A percentile compares a stretch with the other conserved stretches of the same genome.
Evolutionary conservation across 108 stramenopile species (phyloP).

Genomic region (Cyclostephanos tholiformis): DNA sequence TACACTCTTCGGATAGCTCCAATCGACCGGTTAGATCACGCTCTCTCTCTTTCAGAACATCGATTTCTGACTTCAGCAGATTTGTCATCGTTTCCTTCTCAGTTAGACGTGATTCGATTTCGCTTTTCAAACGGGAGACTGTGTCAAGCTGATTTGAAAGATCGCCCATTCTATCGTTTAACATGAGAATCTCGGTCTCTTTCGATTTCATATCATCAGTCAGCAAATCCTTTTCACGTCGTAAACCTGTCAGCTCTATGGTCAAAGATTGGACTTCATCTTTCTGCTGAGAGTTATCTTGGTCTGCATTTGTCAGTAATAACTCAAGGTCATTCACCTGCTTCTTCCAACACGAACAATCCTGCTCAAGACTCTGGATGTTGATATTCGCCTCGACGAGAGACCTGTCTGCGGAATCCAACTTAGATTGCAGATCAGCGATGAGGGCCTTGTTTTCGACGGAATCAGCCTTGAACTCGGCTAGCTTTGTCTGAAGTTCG

Average conservation of each 20-base stretch:
- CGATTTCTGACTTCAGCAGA: neutral
- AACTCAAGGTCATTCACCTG: constrained; percentile 2
- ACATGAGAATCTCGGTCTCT: neutral
- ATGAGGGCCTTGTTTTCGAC: constrained; percentile 1
- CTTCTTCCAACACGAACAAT: constrained; percentile 22
- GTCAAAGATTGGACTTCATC: neutral
- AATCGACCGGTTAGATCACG: neutral
- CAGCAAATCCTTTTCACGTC: too few species aligned
- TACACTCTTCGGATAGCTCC: neutral
- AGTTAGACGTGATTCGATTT: neutral
- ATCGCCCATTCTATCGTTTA: neutral
- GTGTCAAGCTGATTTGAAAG: neutral
- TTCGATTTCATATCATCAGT: neutral
- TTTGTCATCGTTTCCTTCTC: neutral
- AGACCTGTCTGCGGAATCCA: constrained; percentile 27
- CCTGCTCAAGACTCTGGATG: constrained; percentile 4
- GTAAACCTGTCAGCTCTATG: too few species aligned
- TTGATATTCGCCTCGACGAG: constrained; percentile 25
- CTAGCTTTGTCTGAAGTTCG: neutral
- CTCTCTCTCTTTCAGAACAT: neutral
- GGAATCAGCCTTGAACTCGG: constrained; percentile 3
- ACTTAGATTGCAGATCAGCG: constrained; percentile 20
- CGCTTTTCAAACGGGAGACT: neutral
- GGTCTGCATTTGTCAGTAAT: neutral
- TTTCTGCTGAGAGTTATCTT: neutral